Conservation (phyloP, 1,284 basidiomycete genomes). For the Moesziomyces sp. region DNA sequence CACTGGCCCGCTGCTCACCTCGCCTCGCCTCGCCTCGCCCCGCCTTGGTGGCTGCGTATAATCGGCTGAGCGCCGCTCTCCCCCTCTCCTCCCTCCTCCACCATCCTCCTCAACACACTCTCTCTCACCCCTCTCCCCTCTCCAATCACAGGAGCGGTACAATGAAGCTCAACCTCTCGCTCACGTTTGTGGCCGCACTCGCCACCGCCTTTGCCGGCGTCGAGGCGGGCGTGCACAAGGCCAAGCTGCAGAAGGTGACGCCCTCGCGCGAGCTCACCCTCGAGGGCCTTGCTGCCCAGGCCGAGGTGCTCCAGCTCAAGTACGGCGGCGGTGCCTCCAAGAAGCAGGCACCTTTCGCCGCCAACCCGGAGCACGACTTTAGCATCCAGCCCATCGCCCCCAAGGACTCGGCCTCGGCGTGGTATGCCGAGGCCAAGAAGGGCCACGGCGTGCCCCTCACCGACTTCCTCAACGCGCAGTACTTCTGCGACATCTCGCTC, state of each 20-base stretch:
- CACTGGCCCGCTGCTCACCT: too few species aligned
- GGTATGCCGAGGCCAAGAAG: conserved; percentile 71
- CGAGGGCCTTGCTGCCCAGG: conserved; percentile 76
- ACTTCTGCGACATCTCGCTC: conserved; percentile 87
- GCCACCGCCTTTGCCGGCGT: conserved; percentile 70
- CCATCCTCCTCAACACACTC: conserved; percentile 64
- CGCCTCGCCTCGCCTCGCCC: too few species aligned
- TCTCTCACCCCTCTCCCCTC: background rate
- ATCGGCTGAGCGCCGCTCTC: background rate
- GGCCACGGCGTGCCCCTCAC: conserved; percentile 90
- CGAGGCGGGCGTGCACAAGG: conserved; percentile 59
- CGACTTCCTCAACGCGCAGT: conserved; percentile 98
- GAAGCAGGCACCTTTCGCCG: conserved; percentile 61
- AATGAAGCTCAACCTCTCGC: conserved; percentile 66
- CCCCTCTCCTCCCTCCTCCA: conserved; percentile 74
- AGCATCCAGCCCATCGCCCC: conserved; percentile 67
- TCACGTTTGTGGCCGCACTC: conserved; percentile 76
- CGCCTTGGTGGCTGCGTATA: conserved; percentile 15
- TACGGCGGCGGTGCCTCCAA: conserved; percentile 53
- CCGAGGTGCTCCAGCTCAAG: conserved; percentile 64
- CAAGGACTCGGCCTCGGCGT: conserved; percentile 47
- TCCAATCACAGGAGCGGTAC: conserved; percentile 5
- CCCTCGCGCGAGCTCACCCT: conserved; percentile 77
- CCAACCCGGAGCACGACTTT: conserved; percentile 73
- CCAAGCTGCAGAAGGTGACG: conserved; percentile 74